A percentile compares a stretch with the other conserved stretches of the same genome.
phyloP scores from a whole-genome alignment of 176 grass and related monocot genomes.

The Themeda triandra region DNA sequence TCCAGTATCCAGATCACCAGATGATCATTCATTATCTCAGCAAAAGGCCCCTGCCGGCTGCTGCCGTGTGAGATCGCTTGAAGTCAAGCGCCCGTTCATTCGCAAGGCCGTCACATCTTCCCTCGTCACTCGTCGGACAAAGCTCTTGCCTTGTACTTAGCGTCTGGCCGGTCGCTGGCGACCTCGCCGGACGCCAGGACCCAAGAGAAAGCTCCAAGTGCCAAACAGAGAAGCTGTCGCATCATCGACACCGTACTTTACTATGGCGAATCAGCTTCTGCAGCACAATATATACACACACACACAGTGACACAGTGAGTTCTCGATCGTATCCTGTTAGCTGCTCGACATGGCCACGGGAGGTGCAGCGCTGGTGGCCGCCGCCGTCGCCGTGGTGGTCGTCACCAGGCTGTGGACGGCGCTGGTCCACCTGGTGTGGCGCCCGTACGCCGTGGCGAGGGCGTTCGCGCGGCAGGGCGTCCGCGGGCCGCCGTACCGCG shows the following conservation, averaged over 20 bases:
- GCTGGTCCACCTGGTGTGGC: slow-evolving; percentile 38
- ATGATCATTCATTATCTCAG: not conserved
- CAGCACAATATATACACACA: not conserved
- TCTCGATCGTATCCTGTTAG: no score
- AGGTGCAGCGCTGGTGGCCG: not conserved
- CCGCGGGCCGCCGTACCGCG: slow-evolving; percentile 40
- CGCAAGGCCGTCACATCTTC: not conserved
- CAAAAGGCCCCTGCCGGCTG: not conserved
- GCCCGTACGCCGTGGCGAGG: slow-evolving; percentile 30
- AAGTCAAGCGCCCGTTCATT: not conserved
- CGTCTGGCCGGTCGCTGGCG: not conserved
- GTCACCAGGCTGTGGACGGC: slow-evolving; percentile 24
- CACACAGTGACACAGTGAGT: not conserved
- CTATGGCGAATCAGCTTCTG: not conserved
- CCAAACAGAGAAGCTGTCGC: not conserved
- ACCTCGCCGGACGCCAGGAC: not conserved
- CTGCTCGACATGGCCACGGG: not conserved
- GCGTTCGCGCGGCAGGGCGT: slow-evolving; percentile 42
- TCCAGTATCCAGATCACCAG: not conserved
- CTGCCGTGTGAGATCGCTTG: not conserved
- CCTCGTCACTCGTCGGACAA: not conserved
- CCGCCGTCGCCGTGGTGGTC: not conserved
- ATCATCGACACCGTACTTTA: not conserved
- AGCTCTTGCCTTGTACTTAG: not conserved
- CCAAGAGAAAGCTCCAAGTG: not conserved